Conservation (phyloP, 2,329 filamentous ascomycete genomes). For the Kalmusia sp. region DNA sequence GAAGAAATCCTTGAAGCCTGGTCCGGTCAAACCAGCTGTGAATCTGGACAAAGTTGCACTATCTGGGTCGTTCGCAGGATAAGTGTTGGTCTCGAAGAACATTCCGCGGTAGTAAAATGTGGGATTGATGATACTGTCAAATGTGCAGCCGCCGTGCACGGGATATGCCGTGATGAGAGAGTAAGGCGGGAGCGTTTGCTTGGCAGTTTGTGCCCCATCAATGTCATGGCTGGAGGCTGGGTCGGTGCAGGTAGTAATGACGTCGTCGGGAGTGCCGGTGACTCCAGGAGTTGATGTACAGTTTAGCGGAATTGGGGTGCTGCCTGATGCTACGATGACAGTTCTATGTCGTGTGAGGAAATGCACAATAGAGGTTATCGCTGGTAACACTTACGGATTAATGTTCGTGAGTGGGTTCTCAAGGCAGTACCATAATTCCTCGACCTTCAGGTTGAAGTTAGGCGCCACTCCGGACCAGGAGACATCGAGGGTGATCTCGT, state of each 20-base stretch:
- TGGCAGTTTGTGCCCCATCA: slow-evolving; percentile 9
- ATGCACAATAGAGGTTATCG: neutral
- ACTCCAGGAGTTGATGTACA: slow-evolving; percentile 14
- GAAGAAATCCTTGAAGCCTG: slow-evolving; percentile 13
- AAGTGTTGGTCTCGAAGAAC: slow-evolving; percentile 9
- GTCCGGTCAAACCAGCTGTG: slow-evolving; percentile 13
- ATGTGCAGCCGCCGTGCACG: slow-evolving; percentile 18
- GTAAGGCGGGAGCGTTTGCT: slow-evolving; percentile 12
- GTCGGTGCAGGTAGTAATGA: slow-evolving; percentile 16
- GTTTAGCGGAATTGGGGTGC: slow-evolving; percentile 5
- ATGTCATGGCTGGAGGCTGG: slow-evolving; percentile 1
- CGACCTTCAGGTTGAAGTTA: slow-evolving; percentile 15
- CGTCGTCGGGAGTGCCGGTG: slow-evolving; percentile 16
- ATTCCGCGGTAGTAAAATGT: slow-evolving; percentile 17
- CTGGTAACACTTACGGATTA: slow-evolving; percentile 6
- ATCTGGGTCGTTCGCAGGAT: neutral
- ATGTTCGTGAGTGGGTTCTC: slow-evolving; percentile 13
- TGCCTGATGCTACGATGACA: slow-evolving; percentile 15
- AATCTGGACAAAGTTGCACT: slow-evolving; percentile 3
- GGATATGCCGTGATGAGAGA: slow-evolving; percentile 17
- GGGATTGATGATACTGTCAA: slow-evolving; percentile 16
- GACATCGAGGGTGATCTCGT: slow-evolving; percentile 19
- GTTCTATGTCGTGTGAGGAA: slow-evolving; percentile 1
- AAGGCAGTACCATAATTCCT: slow-evolving; percentile 22
- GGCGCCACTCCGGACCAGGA: slow-evolving; percentile 15